A percentile compares a stretch with the other conserved stretches of the same genome.
phyloP scores from a whole-genome alignment of 768 basidiomycete genomes.

The Cyclocybe aegerita region DNA sequence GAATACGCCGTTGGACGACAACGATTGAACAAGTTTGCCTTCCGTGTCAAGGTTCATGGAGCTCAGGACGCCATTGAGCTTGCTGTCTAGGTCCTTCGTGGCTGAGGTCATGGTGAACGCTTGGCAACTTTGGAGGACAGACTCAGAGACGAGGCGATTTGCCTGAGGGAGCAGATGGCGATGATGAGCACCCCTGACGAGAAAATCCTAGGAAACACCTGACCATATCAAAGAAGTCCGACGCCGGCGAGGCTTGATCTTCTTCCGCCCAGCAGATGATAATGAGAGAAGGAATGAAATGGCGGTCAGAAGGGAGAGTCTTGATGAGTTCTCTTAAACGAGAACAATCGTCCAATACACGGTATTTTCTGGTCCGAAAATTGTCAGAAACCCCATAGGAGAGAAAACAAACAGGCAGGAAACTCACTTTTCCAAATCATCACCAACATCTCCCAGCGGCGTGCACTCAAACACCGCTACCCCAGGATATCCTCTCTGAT shows the following conservation, averaged over 20 bases:
- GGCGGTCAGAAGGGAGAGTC: slow-evolving; percentile 49
- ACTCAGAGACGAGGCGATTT: slow-evolving; percentile 44
- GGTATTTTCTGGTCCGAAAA: slow-evolving; percentile 53
- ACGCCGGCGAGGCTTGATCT: slow-evolving; percentile 30
- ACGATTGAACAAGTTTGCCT: slow-evolving; percentile 51
- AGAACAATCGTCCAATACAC: slow-evolving; percentile 68
- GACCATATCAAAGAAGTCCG: slow-evolving; percentile 67
- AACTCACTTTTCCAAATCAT: slow-evolving; percentile 66
- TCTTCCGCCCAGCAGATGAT: slow-evolving; percentile 60
- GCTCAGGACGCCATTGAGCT: slow-evolving; percentile 43
- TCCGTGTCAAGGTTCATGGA: slow-evolving; percentile 50
- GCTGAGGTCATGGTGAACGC: slow-evolving; percentile 51
- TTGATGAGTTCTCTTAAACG: slow-evolving; percentile 66
- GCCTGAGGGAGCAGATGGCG: slow-evolving; percentile 35
- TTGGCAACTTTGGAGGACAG: slow-evolving; percentile 36
- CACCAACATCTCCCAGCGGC: slow-evolving; percentile 57
- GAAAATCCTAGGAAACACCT: background rate
- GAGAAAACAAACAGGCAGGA: background rate
- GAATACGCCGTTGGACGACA: slow-evolving; percentile 32
- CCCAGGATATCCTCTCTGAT: slow-evolving; percentile 50
- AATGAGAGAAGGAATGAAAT: slow-evolving; percentile 63
- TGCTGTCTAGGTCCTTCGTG: slow-evolving; percentile 57
- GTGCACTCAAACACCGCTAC: slow-evolving; percentile 77
- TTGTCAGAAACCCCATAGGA: slow-evolving; percentile 1
- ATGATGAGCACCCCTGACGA: background rate